Conservation (phyloP, 1,284 basidiomycete species). For the Apiotrichum akiyoshidainum region DNA sequence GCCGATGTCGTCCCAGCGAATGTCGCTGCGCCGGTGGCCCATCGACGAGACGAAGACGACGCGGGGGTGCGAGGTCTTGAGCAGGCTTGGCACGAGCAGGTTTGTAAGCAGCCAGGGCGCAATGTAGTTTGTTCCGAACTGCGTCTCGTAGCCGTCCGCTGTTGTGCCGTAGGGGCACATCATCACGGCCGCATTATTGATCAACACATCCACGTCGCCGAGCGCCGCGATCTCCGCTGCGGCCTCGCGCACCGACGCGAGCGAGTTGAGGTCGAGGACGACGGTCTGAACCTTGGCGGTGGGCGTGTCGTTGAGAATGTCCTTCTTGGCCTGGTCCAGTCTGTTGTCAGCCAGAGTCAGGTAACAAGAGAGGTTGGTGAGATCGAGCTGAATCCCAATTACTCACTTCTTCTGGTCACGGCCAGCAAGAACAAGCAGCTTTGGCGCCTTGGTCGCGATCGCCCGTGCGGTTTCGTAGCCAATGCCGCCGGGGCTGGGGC, state of each 20-base stretch:
- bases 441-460: slow-evolving; percentile 20
- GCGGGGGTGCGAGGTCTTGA: slow-evolving; percentile 10
- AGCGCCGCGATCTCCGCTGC: slow-evolving; percentile 12
- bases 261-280: slow-evolving; percentile 17
- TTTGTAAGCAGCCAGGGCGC: slow-evolving; percentile 30
- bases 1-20: slow-evolving; percentile 21
- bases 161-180: slow-evolving; percentile 20
- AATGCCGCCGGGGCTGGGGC: slow-evolving; percentile 18
- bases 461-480: slow-evolving; percentile 24
- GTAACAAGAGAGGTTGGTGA: too few species aligned
- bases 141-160: slow-evolving; percentile 34
- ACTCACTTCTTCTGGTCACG: slow-evolving; percentile 21
- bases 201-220: slow-evolving; percentile 25
- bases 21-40: slow-evolving; percentile 10
- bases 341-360: slow-evolving; percentile 7
- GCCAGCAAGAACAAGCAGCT: slow-evolving; percentile 21
- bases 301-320: slow-evolving; percentile 14
- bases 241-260: slow-evolving; percentile 10
- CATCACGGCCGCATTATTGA: slow-evolving; percentile 37
- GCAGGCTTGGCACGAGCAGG: too few species aligned
- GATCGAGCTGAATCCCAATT: too few species aligned
- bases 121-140: slow-evolving; percentile 37
- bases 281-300: slow-evolving; percentile 7
- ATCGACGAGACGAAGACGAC: slow-evolving; percentile 20
- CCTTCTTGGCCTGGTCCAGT: slow-evolving; percentile 11